A percentile compares a stretch with the other conserved stretches of the same genome.
Evolutionary conservation across 768 basidiomycete genomes (phyloP).

Genomic region (Termitomyces sp.): DNA sequence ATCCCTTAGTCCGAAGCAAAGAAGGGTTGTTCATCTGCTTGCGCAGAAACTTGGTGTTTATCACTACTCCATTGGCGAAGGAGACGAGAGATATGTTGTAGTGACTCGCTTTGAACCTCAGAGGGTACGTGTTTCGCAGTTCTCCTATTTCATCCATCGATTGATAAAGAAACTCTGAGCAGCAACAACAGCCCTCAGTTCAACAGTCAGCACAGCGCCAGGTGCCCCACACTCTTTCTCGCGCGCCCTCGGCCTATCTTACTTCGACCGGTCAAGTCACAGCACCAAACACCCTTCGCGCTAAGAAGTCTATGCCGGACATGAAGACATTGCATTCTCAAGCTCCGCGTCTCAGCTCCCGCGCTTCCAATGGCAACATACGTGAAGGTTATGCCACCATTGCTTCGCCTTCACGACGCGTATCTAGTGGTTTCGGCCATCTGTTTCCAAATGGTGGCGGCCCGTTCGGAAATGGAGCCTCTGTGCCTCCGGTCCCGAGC

Average conservation of each 20-base stretch:
- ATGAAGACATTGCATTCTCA: conserved; percentile 83
- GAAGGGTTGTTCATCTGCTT: conserved; percentile 91
- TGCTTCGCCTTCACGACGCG: conserved; percentile 74
- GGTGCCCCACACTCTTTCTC: conserved; percentile 65
- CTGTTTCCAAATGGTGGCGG: conserved; percentile 55
- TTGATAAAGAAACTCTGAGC: conserved; percentile 6
- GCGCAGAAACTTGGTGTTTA: conserved; percentile 96
- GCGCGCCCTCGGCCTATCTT: conserved; percentile 79
- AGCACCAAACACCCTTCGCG: conserved; percentile 58
- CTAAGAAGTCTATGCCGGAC: conserved; percentile 99
- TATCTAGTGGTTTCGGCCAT: conserved; percentile 66
- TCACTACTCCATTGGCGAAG: conserved; percentile 90
- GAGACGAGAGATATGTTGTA: conserved; percentile 89
- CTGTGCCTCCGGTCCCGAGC: conserved; percentile 74
- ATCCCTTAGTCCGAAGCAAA: conserved; percentile 75
- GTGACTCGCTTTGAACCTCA: conserved; percentile 88
- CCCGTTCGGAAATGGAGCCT: conserved; percentile 33
- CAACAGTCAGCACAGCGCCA: conserved; percentile 42
- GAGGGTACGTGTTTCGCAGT: conserved; percentile 45
- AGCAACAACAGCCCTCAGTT: conserved; percentile 35
- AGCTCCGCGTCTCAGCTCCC: conserved; percentile 72
- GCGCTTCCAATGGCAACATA: conserved; percentile 86
- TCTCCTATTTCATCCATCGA: not conserved
- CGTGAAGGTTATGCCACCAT: conserved; percentile 85
- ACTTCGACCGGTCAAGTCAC: conserved; percentile 45